A percentile compares a stretch with the other conserved stretches of the same genome.
These are phyloP conservation scores for Betula pendula DNA, from an alignment of 306 rosid species.

Conservation along the genomic window DNA sequence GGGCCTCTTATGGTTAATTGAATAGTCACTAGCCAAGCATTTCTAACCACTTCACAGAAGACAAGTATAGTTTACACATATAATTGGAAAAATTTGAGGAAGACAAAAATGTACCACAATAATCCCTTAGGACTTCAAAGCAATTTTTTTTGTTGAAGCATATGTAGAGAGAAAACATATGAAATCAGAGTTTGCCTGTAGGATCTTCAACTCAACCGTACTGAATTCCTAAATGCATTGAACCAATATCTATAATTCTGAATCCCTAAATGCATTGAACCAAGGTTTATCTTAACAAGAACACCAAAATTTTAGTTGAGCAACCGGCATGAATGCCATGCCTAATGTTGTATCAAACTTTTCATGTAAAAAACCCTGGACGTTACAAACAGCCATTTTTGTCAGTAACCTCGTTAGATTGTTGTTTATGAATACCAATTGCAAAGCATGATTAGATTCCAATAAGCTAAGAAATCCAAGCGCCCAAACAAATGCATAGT, in stretches of 20 bases:
- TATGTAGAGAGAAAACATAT: not conserved
- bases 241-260: not conserved
- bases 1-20: not conserved
- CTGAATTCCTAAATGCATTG: not conserved
- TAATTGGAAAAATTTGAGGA: not conserved
- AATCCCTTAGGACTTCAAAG: not conserved
- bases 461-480: slow-evolving; percentile 18
- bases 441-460: slow-evolving; percentile 1
- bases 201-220: not conserved
- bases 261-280: not conserved
- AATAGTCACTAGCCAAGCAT: not conserved
- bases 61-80: not conserved
- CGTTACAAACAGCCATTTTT: not conserved
- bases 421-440: not conserved
- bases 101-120: not conserved
- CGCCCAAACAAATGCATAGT: slow-evolving; percentile 13
- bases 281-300: not conserved
- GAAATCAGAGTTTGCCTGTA: not conserved
- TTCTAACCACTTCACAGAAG: not conserved
- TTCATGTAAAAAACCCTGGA: not conserved
- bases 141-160: not conserved
- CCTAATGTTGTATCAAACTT: not conserved
- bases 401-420: not conserved
- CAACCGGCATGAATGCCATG: not conserved
- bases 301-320: not conserved